Percentiles rank a stretch among this genome's conserved stretches.
Evolutionary conservation across 345 rosid species (phyloP).

Genomic region (Eucalyptus shirleyi): DNA sequence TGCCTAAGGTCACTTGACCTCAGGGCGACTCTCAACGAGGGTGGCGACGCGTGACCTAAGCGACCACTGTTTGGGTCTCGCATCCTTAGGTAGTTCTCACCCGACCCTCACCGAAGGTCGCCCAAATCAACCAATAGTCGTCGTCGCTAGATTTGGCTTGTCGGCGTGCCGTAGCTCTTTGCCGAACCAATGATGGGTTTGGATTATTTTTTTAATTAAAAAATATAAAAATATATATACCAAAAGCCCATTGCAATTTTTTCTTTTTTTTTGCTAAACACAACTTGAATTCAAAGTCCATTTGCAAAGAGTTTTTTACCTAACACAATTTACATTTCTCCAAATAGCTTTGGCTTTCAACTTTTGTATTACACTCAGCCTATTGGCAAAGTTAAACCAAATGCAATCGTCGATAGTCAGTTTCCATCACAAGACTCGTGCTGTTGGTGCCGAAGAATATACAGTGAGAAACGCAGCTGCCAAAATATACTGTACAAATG

Average conservation of each 20-base stretch:
- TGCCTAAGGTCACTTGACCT: accelerated
- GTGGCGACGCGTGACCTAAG: accelerated
- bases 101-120: accelerated
- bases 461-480: not conserved
- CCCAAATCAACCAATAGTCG: accelerated
- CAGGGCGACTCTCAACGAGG: accelerated
- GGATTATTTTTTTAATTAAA: too few species aligned
- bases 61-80: accelerated
- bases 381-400: too few species aligned
- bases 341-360: too few species aligned
- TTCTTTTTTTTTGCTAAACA: too few species aligned
- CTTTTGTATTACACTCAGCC: too few species aligned
- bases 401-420: not conserved
- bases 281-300: too few species aligned
- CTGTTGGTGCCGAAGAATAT: not conserved
- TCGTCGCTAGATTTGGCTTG: accelerated
- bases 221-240: too few species aligned
- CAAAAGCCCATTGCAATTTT: too few species aligned
- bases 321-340: too few species aligned
- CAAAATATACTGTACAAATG: not conserved
- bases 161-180: accelerated
- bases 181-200: accelerated
- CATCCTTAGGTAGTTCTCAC: accelerated
- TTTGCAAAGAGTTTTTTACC: too few species aligned
- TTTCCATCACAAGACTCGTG: not conserved